Evolutionary conservation across 192 early-diverging fungal genomes (phyloP).

Genomic region (Phycomyces nitens): DNA sequence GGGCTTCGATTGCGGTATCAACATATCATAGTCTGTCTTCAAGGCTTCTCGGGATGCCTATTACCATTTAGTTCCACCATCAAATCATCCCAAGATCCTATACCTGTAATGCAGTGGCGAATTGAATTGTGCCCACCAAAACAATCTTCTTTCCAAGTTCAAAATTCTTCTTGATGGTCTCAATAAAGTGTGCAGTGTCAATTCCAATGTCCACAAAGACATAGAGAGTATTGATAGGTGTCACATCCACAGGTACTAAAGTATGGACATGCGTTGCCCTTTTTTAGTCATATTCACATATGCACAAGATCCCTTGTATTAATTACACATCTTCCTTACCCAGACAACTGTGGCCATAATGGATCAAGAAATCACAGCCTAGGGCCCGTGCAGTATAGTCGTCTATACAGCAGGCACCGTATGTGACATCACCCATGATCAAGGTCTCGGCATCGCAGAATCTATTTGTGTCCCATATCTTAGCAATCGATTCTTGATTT

Average conservation of each 20-base stretch:
- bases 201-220: slow-evolving; percentile 99
- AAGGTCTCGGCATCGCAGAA: slow-evolving; percentile 87
- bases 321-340: slow-evolving; percentile 50
- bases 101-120: slow-evolving; percentile 83
- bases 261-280: not conserved
- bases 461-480: slow-evolving; percentile 34
- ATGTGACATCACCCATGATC: slow-evolving; percentile 98
- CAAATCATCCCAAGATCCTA: no score
- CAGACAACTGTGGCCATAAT: slow-evolving; percentile 97
- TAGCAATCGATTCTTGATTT: no score
- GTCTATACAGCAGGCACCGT: slow-evolving; percentile 98
- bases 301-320: no score
- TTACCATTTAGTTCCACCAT: no score
- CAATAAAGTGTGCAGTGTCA: slow-evolving; percentile 89
- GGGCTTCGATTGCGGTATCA: slow-evolving; percentile 91
- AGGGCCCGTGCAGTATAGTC: slow-evolving; percentile 91
- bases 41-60: slow-evolving; percentile 54
- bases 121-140: slow-evolving; percentile 94
- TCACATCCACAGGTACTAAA: slow-evolving; percentile 88
- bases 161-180: slow-evolving; percentile 86
- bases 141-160: slow-evolving; percentile 68
- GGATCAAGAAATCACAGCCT: slow-evolving; percentile 96
- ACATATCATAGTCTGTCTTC: slow-evolving; percentile 60
- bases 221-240: slow-evolving; percentile 92
- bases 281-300: no score